Base-by-base conservation (phyloP, 768 basidiomycete species). In the Auricularia cornea region DNA sequence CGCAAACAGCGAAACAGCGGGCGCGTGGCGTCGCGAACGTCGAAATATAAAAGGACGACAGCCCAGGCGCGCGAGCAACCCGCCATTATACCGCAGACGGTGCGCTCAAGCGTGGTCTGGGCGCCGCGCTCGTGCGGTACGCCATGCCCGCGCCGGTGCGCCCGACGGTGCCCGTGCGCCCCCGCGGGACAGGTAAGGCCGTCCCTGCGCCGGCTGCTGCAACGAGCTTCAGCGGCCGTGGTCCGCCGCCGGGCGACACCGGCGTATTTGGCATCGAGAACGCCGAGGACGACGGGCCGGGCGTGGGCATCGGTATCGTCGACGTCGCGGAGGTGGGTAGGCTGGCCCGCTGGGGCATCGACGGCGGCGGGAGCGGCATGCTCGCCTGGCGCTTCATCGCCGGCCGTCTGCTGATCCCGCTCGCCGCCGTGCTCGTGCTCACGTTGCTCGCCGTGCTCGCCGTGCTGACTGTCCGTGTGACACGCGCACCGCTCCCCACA, bases 341-440 rank as follows among this genome's bases (percentile, higher is more conserved):
- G 28, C 18, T 16, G 54, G 26, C 29, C 54, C 12, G 23, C 23
- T 38, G 35, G 10, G 35, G 35, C 16, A 38, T 38, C 35, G 35
- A 38, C 31, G 81, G 81, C 10, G 82, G 81, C 14, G 83, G 83
- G 28, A 85, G 75, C 32, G 84, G 83, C 57, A 81, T 73, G 64
- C 72, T 70, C 32, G 68, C 30, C 66, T 66, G 70, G 40, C 44
- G 44, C 44, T 18, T 23, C 20, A 48, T 48, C 20, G 44, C 20
- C 6, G 44, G 44, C 20, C 44, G 44, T 48, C 20, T 48, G 20
- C 44, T 23, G 11, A 23, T 23, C 6, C 44, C 44, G 54, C 28
- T 31, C 11, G 54, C 26, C 16, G 54, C 16, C 26, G 30, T 57
- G 54, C 54, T 57, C 54, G 54, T 26, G 54, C 54, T 57, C 10